These are phyloP conservation scores for Lanmaoa pseudosensibilis DNA, from an alignment of 768 basidiomycete species.

Conservation along the genomic window DNA sequence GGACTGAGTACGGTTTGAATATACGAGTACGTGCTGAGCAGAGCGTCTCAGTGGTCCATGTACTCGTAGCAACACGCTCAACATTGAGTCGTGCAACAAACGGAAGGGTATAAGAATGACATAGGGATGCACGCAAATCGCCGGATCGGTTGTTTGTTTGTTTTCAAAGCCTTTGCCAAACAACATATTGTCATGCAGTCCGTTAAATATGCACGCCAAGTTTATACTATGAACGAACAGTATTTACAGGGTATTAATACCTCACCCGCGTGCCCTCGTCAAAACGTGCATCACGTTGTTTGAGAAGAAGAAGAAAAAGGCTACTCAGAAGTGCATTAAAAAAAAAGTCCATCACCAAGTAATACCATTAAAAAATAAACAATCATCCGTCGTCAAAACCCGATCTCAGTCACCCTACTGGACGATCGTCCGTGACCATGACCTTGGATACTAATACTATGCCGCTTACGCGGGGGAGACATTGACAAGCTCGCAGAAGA, in stretches of 20 bases:
- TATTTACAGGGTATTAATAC: not conserved
- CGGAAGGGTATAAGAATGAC: not conserved
- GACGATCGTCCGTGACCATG: slow-evolving; percentile 10
- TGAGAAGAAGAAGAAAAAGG: too few relatives aligned
- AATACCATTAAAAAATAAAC: not conserved
- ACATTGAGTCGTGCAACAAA: slow-evolving; percentile 8
- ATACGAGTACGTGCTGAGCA: slow-evolving; percentile 9
- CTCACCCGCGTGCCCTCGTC: not conserved
- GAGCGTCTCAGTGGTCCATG: slow-evolving; percentile 17
- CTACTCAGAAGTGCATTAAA: not conserved
- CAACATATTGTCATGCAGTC: not conserved
- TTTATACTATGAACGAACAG: not conserved
- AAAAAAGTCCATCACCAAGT: not conserved
- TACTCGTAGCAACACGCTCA: slow-evolving; percentile 7
- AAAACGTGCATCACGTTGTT: not conserved
- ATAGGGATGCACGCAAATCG: not conserved
- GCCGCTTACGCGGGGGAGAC: not conserved
- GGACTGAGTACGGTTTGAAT: slow-evolving; percentile 10
- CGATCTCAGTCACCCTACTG: slow-evolving; percentile 15
- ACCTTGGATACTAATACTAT: not conserved
- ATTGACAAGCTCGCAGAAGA: not conserved
- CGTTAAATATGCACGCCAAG: not conserved
- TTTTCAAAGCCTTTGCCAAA: slow-evolving; percentile 21
- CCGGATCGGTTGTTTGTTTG: slow-evolving; percentile 7
- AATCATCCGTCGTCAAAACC: slow-evolving; percentile 1